Conservation (phyloP, 1,139 yeast genomes). For the Candida sojae region DNA sequence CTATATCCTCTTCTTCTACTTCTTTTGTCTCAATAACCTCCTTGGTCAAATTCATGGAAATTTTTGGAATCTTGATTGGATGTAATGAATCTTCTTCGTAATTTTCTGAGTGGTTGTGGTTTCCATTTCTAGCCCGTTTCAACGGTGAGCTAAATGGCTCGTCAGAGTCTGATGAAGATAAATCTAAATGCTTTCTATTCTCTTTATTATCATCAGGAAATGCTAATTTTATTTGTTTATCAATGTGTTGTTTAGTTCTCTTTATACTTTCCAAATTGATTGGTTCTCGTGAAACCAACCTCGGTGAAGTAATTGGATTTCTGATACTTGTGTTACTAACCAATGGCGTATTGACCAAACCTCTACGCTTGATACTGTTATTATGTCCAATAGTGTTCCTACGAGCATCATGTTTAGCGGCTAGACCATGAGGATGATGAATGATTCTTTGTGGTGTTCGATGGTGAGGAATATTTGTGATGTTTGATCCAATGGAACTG, state of each 20-base stretch:
- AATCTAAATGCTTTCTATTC: constrained; percentile 14
- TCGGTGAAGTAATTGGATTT: constrained; percentile 42
- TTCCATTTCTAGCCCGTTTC: constrained; percentile 11
- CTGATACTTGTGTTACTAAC: constrained; percentile 14
- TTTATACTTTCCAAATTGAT: constrained; percentile 19
- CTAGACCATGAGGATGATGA: constrained; percentile 51
- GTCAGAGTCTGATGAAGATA: constrained; percentile 4
- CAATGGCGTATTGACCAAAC: constrained; percentile 18
- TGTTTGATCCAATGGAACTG: constrained; percentile 3
- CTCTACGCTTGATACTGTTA: constrained; percentile 9
- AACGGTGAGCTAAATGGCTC: constrained; percentile 14
- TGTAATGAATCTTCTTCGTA: constrained; percentile 13
- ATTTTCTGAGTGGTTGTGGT: constrained; percentile 11
- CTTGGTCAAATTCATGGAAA: background rate
- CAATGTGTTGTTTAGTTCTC: constrained; percentile 19
- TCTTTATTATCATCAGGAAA: constrained; percentile 21
- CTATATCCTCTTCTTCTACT: background rate
- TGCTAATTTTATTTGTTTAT: constrained; percentile 14
- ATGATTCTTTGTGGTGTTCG: constrained; percentile 16
- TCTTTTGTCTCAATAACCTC: background rate
- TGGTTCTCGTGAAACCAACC: constrained; percentile 19
- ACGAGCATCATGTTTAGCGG: constrained; percentile 34
- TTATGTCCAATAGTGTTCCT: constrained; percentile 28
- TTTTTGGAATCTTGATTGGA: constrained; percentile 17
- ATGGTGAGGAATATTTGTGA: constrained; percentile 6